Percentiles rank a stretch among this genome's conserved stretches.
Evolutionary conservation across 2,329 filamentous ascomycete species (phyloP).

Genomic region (Bipolaris sorokiniana): DNA sequence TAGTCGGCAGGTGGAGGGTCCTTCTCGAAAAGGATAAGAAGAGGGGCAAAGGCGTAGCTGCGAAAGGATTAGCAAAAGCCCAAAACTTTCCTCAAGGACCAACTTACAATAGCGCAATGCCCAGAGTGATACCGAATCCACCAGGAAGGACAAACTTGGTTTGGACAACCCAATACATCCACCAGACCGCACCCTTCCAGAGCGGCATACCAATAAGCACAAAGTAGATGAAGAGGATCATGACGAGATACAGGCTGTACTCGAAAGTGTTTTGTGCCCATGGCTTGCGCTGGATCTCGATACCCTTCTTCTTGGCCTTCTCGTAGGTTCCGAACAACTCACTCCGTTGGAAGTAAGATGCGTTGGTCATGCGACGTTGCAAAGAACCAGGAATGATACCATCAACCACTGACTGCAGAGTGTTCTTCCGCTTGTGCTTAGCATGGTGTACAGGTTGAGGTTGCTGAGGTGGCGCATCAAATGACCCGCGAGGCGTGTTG

Average conservation of each 20-base stretch:
- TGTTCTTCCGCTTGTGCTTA: conserved; percentile 18
- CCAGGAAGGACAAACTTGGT: conserved; percentile 51
- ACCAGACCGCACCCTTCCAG: conserved; percentile 51
- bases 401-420: conserved; percentile 25
- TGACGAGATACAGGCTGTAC: conserved; percentile 46
- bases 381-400: conserved; percentile 24
- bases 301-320: conserved; percentile 31
- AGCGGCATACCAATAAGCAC: conserved; percentile 55
- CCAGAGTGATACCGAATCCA: conserved; percentile 51
- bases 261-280: conserved; percentile 50
- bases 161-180: conserved; percentile 14
- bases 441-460: conserved; percentile 15
- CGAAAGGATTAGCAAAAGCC: conserved; percentile 8
- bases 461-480: conserved; percentile 6
- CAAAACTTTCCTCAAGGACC: conserved; percentile 1
- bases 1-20: conserved; percentile 33
- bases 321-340: conserved; percentile 31
- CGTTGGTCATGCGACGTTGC: conserved; percentile 25
- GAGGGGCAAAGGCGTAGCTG: conserved; percentile 35
- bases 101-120: conserved; percentile 19
- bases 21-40: conserved; percentile 44
- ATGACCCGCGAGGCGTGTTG: conserved; percentile 4
- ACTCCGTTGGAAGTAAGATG: conserved; percentile 21
- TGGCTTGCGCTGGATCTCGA: conserved; percentile 37
- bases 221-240: conserved; percentile 53